Evolutionary conservation across 2,329 filamentous ascomycete species (phyloP).

Genomic region (Sarocladiaceae sp.): DNA sequence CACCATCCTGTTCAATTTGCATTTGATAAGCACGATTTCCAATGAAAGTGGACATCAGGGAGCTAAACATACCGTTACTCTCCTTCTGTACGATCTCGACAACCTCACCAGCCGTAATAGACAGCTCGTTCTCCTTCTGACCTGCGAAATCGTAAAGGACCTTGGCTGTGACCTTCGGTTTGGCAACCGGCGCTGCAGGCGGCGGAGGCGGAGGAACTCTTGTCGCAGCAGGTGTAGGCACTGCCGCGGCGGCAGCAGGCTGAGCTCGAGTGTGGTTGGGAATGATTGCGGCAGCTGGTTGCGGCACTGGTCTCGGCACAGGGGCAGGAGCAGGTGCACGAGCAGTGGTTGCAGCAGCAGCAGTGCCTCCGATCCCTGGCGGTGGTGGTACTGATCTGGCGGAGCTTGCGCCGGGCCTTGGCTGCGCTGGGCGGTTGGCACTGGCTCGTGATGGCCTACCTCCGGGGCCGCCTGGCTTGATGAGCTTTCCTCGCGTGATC

Average conservation of each 20-base stretch:
- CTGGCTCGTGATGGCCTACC: slow-evolving; percentile 73
- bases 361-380: slow-evolving; percentile 23
- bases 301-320: slow-evolving; percentile 17
- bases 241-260: slow-evolving; percentile 46
- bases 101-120: slow-evolving; percentile 73
- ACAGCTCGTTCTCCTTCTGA: slow-evolving; percentile 79
- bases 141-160: slow-evolving; percentile 90
- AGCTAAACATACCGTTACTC: slow-evolving; percentile 70
- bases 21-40: slow-evolving; percentile 20
- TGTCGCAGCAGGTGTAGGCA: slow-evolving; percentile 29
- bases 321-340: slow-evolving; percentile 15
- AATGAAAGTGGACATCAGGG: background rate
- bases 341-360: slow-evolving; percentile 20
- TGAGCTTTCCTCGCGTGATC: slow-evolving; percentile 88
- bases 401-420: slow-evolving; percentile 33
- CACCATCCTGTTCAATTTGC: slow-evolving; percentile 83
- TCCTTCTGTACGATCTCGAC: slow-evolving; percentile 93
- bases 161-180: slow-evolving; percentile 75
- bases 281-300: slow-evolving; percentile 27
- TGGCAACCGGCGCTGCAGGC: slow-evolving; percentile 52
- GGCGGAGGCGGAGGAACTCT: slow-evolving; percentile 63
- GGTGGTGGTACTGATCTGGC: slow-evolving; percentile 28
- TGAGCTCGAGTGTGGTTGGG: slow-evolving; percentile 40
- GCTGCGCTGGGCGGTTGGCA: slow-evolving; percentile 39
- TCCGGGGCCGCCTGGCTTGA: slow-evolving; percentile 83